Conservation (phyloP, 2,329 filamentous ascomycete species). For the Aspergillus vadensis region DNA sequence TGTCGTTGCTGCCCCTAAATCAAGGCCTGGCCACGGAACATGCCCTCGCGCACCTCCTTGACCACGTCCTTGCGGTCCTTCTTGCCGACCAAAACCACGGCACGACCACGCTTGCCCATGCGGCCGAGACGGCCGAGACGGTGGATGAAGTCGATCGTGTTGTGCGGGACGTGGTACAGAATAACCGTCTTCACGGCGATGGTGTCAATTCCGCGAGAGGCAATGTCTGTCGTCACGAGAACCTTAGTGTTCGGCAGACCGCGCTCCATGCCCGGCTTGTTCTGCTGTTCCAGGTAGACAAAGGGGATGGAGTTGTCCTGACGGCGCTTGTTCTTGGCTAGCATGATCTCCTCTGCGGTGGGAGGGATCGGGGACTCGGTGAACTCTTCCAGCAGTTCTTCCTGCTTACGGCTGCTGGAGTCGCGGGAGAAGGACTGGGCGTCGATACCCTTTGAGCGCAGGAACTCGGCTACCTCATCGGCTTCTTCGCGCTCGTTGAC, state of each 20-base stretch:
- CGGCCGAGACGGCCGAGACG: slow-evolving; percentile 86
- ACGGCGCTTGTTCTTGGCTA: slow-evolving; percentile 33
- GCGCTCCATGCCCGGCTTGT: slow-evolving; percentile 40
- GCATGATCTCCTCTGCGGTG: slow-evolving; percentile 37
- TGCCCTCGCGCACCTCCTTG: slow-evolving; percentile 84
- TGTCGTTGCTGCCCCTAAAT: slow-evolving; percentile 53
- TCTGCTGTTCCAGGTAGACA: slow-evolving; percentile 40
- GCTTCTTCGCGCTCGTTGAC: slow-evolving; percentile 95
- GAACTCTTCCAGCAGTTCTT: slow-evolving; percentile 75
- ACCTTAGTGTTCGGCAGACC: slow-evolving; percentile 78
- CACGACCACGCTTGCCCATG: slow-evolving; percentile 87
- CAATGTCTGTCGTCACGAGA: slow-evolving; percentile 90
- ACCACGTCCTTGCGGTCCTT: slow-evolving; percentile 89
- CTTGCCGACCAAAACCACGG: slow-evolving; percentile 86
- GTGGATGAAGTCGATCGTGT: slow-evolving; percentile 97
- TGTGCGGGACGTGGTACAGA: slow-evolving; percentile 96
- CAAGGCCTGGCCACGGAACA: slow-evolving; percentile 78
- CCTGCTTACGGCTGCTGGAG: slow-evolving; percentile 73
- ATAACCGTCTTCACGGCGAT: slow-evolving; percentile 88
- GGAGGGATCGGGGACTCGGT: slow-evolving; percentile 51
- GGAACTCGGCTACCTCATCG: slow-evolving; percentile 74
- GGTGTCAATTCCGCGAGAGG: slow-evolving; percentile 91
- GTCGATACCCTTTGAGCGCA: slow-evolving; percentile 82
- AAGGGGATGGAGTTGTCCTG: slow-evolving; percentile 45
- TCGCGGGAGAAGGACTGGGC: slow-evolving; percentile 84